Evolutionary conservation across 2,329 filamentous ascomycete species (phyloP).

Genomic region (Tolypocladium album): DNA sequence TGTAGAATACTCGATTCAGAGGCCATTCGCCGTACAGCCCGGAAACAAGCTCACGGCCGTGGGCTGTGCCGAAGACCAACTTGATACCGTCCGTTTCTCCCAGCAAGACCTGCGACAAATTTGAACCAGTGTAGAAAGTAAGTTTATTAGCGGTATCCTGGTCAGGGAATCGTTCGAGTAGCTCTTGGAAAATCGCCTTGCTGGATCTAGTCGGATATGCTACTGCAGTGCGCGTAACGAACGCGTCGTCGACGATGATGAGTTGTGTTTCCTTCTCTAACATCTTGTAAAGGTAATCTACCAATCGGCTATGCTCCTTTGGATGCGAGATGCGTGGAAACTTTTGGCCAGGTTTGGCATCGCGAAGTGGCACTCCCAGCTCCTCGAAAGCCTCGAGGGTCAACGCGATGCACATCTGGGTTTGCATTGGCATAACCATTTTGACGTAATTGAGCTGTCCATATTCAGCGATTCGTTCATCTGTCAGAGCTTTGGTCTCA

Average conservation of each 20-base stretch:
- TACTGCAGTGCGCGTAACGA: conserved; percentile 3
- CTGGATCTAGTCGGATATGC: not conserved
- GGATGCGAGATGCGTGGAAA: not conserved
- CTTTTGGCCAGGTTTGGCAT: not conserved
- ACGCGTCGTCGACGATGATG: conserved; percentile 1
- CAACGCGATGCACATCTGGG: not conserved
- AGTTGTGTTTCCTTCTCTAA: conserved; percentile 2
- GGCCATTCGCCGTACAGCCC: conserved; percentile 24
- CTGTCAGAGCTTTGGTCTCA: not conserved
- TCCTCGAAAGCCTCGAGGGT: conserved; percentile 1
- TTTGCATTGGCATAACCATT: not conserved
- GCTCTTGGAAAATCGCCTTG: conserved; percentile 1
- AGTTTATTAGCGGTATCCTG: conserved; percentile 6
- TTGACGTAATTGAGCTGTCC: not conserved
- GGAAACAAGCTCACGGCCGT: conserved; percentile 22
- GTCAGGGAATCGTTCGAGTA: conserved; percentile 1
- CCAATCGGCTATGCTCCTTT: not conserved
- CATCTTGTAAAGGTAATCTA: conserved; percentile 2
- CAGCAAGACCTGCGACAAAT: conserved; percentile 15
- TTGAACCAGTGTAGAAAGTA: conserved; percentile 13
- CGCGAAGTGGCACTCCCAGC: not conserved
- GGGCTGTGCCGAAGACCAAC: conserved; percentile 24
- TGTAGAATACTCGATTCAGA: conserved; percentile 20
- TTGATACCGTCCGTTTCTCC: conserved; percentile 25
- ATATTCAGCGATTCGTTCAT: not conserved